Conservation (phyloP, 192 early-diverging fungal species). For the Oehlia diaphana region DNA sequence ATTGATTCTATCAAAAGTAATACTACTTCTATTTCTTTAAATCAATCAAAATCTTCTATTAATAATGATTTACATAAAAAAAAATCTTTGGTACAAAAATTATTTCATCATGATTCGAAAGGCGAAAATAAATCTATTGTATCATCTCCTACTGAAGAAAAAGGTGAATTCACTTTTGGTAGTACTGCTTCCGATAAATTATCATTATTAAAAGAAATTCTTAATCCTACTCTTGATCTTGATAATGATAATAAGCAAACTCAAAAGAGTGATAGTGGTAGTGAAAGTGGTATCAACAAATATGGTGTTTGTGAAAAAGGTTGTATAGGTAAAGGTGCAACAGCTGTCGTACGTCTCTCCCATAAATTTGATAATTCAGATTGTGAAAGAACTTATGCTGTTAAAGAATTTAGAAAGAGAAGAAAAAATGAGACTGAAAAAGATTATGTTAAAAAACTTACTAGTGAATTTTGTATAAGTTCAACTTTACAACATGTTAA, state of each 20-base stretch:
- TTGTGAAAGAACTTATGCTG: conserved; percentile 71
- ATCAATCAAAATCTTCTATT: too few species aligned
- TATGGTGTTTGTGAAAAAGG: conserved; percentile 78
- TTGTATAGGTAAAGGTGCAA: conserved; percentile 86
- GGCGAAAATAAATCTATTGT: not conserved
- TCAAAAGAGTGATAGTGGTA: conserved; percentile 32
- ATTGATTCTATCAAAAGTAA: not conserved
- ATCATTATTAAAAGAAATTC: conserved; percentile 17
- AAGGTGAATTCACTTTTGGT: not conserved
- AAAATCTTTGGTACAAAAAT: conserved; percentile 3
- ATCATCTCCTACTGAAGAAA: not conserved
- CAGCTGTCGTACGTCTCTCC: conserved; percentile 86
- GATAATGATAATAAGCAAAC: conserved; percentile 40
- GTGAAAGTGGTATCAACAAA: conserved; percentile 56
- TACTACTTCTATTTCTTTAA: not conserved
- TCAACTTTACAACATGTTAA: conserved; percentile 89
- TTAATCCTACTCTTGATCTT: conserved; percentile 26
- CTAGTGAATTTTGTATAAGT: conserved; percentile 93
- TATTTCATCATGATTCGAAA: conserved; percentile 20
- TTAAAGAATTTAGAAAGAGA: conserved; percentile 93
- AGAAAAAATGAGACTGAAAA: conserved; percentile 85
- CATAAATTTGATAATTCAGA: conserved; percentile 69
- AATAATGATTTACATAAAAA: not conserved
- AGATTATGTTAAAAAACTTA: conserved; percentile 94
- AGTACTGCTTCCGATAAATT: conserved; percentile 2